Evolutionary conservation across 2,329 filamentous ascomycete species (phyloP), one percentile per base, ranked within the genome.

Genomic region (Paracamarosporium sp.): DNA sequence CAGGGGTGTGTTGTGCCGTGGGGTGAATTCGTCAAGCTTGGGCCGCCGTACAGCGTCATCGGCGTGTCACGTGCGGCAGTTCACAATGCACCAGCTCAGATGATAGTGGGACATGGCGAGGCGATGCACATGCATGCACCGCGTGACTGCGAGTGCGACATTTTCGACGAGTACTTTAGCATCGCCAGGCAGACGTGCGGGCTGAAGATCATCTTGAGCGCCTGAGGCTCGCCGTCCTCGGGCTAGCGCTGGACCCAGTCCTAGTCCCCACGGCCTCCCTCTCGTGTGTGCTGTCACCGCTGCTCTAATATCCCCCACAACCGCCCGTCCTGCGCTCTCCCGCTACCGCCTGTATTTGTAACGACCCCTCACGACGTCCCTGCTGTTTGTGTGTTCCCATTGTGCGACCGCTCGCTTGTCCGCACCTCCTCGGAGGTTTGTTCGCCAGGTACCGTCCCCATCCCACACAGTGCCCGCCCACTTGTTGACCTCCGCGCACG

Each of bases 401-500:
- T 55, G 33, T 22, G 47, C 52, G 22, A 40, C 60, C 62, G 55
- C 60, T 61, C 53, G 53, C 53, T 60, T 59, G 58, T 55, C 50
- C 54, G 60, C 65, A 53, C 40, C 41, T 40, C 41, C 33, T 28
- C 59, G 54, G 59, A 15, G 57, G 35, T 48, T 45, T 43, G 25
- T 55, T 59, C 57, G 59, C 63, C 61, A 67, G 54, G 66, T 63
- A 68, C 53, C 62, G 64, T n/a, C 60, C 55, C 59, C 64, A 60
- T 63, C 64, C 65, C 64, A 59, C 60, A 31, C 22, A 53, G 57
- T 52, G 46, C 45, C 53, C 40, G 48, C 33, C 46, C 50, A 41
- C 55, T 56, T 48, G 31, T 50, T 50, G 54, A 45, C 53, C 47
- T 45, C 51, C 53, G 45, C 56, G 55, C 45, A 58, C 59, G 56